phyloP scores from a whole-genome alignment of 805 yeast genomes.

The Wickerhamiella brachini region DNA sequence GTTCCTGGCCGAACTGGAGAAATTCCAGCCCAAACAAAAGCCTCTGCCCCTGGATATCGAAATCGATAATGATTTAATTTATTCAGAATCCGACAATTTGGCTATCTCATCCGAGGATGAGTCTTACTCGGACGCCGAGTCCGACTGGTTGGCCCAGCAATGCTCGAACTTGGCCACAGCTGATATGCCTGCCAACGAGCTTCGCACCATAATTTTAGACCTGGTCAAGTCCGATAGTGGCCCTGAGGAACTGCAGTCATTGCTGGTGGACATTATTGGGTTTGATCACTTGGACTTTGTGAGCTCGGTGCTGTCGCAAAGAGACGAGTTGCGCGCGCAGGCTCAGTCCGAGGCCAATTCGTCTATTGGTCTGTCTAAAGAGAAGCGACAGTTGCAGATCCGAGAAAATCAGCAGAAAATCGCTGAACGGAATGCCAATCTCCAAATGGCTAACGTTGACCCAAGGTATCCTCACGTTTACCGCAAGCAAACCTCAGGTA shows the following conservation, averaged over 20 bases:
- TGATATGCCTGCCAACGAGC: slow-evolving; percentile 6
- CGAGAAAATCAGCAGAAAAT: slow-evolving; percentile 8
- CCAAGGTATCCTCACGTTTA: slow-evolving; percentile 78
- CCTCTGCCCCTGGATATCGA: slow-evolving; percentile 1
- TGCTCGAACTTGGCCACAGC: slow-evolving; percentile 3
- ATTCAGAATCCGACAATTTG: background rate
- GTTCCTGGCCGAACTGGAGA: slow-evolving; percentile 7
- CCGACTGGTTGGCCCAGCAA: slow-evolving; percentile 8
- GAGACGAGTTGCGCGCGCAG: slow-evolving; percentile 5
- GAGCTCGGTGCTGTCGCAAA: slow-evolving; percentile 40
- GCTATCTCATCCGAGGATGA: background rate
- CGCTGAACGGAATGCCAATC: slow-evolving; percentile 14
- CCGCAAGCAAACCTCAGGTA: slow-evolving; percentile 52
- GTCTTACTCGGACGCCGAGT: background rate
- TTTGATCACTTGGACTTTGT: slow-evolving; percentile 76
- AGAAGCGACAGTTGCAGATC: slow-evolving; percentile 12
- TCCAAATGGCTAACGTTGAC: slow-evolving; percentile 24
- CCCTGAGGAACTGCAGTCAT: slow-evolving; percentile 54
- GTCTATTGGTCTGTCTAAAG: slow-evolving; percentile 11
- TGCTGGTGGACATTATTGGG: slow-evolving; percentile 69
- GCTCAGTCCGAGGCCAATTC: slow-evolving; percentile 17
- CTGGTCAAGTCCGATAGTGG: slow-evolving; percentile 26
- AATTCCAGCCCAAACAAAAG: background rate
- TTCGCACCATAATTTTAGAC: slow-evolving; percentile 4
- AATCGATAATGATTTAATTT: slow-evolving; percentile 13